Base-by-base conservation (phyloP, 2,329 filamentous ascomycete species). In the Diplocarpon rosae region DNA sequence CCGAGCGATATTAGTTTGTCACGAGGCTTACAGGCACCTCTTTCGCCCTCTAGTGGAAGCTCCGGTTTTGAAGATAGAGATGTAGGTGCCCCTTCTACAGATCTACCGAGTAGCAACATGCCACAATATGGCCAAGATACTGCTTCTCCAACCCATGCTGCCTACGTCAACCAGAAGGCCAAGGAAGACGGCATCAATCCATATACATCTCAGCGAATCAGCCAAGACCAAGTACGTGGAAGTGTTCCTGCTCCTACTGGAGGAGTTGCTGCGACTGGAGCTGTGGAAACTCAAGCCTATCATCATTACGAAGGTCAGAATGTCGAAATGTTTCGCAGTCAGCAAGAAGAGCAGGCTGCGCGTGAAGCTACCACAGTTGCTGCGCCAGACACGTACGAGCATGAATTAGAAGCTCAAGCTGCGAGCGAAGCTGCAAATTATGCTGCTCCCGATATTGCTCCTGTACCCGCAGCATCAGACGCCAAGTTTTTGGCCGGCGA, bases 1-100 rank as follows among this genome's bases (percentile, higher is more conserved):
- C 90, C 90, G 68, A 93, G 85, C 68, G 89, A 95, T 71, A 71
- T 96, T 58, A 70, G 73, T 33, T 41, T 47, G 20, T 45, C 42
- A 51, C 80, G 85, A 70, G 81, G 84, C 72, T 80, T 87, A 78
- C 82, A 88, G 67, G 80, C 77, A 62, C 78, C 83, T 62, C 71
- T 80, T 62, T 87, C 85, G 61, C 83, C 84, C 49, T 85, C 84
- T 72, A 93, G 85, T 71, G 78, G 80, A 65, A 86, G 81, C 64
- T 89, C 85, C 56, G 78, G 74, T 52, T 67, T 66, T 48, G 55
- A 63, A 55, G 78, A 80, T 59, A 70, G 72, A 60, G 75, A 79
- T 59, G 63, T 77, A 57, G 77, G 75, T 44, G 74, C 75, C 39
- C 72, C 78, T 36, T 72, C 70, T 34, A 45, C 48, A 32, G 39